Evolutionary conservation across 2,329 filamentous ascomycete genomes (phyloP).

Genomic region (Trichoderma citrinoviride): DNA sequence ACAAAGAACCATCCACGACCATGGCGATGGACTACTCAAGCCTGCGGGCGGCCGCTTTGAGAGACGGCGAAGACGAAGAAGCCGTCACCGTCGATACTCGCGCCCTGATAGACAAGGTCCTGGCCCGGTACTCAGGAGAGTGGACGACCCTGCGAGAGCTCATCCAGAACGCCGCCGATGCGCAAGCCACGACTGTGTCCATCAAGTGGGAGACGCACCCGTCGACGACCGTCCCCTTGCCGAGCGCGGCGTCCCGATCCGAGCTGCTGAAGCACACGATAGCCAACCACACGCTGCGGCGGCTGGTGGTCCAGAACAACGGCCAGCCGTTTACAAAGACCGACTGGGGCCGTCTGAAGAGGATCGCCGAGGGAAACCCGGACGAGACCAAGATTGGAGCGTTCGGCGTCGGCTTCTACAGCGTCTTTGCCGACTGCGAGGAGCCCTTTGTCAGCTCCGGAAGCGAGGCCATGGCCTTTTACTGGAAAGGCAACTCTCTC

Average conservation of each 20-base stretch:
- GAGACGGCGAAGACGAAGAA: slow-evolving; percentile 85
- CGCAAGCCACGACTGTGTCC: slow-evolving; percentile 81
- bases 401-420: slow-evolving; percentile 98
- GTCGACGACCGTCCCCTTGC: slow-evolving; percentile 73
- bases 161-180: slow-evolving; percentile 98
- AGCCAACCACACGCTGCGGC: slow-evolving; percentile 78
- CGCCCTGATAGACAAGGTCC: slow-evolving; percentile 94
- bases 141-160: slow-evolving; percentile 89
- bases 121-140: slow-evolving; percentile 94
- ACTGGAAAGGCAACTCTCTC: slow-evolving; percentile 98
- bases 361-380: slow-evolving; percentile 97
- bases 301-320: slow-evolving; percentile 90
- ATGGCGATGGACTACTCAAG: slow-evolving; percentile 66
- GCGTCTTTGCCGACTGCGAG: slow-evolving; percentile 96
- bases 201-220: slow-evolving; percentile 92
- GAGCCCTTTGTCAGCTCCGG: slow-evolving; percentile 96
- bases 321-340: slow-evolving; percentile 83
- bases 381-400: slow-evolving; percentile 99
- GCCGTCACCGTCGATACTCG: slow-evolving; percentile 97
- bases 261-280: slow-evolving; percentile 79
- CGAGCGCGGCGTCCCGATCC: slow-evolving; percentile 61
- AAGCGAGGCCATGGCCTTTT: slow-evolving; percentile 92
- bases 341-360: slow-evolving; percentile 90
- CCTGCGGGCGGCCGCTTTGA: slow-evolving; percentile 82
- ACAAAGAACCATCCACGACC: not conserved